Percentiles rank a stretch among this genome's conserved stretches.
These are phyloP conservation scores for Aulographum hederae DNA, from an alignment of 2,329 filamentous ascomycete genomes.

Conservation along the genomic window DNA sequence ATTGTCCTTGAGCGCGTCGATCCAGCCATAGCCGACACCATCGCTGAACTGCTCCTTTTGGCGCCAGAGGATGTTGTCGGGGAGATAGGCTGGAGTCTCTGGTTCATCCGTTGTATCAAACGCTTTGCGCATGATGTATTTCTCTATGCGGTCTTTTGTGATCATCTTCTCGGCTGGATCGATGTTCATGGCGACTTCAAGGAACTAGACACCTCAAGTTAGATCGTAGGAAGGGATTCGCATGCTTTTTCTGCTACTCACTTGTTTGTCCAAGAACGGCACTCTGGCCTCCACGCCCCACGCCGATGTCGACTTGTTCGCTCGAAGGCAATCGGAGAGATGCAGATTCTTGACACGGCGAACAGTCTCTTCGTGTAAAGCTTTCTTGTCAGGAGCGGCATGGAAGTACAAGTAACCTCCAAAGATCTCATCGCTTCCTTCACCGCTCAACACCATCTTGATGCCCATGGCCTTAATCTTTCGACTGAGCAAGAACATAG, in stretches of 20 bases:
- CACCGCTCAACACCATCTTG: constrained; percentile 97
- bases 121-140: constrained; percentile 94
- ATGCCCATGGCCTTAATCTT: constrained; percentile 99
- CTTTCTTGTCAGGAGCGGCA: constrained; percentile 71
- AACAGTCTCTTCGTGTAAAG: constrained; percentile 92
- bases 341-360: constrained; percentile 93
- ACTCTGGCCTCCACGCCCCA: constrained; percentile 98
- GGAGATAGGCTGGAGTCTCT: constrained; percentile 67
- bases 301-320: constrained; percentile 97
- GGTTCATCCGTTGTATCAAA: constrained; percentile 89
- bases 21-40: constrained; percentile 97
- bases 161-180: constrained; percentile 95
- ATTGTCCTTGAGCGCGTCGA: constrained; percentile 89
- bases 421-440: constrained; percentile 96
- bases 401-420: constrained; percentile 99
- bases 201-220: constrained; percentile 39
- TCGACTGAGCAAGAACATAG: constrained; percentile 92
- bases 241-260: constrained; percentile 13
- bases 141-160: constrained; percentile 74
- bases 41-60: constrained; percentile 99
- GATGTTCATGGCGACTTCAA: constrained; percentile 82
- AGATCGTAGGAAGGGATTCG: not conserved
- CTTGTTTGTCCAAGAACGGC: constrained; percentile 89
- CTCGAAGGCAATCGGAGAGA: constrained; percentile 84
- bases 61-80: constrained; percentile 86